Base-by-base conservation (phyloP, 164 flowering plant species). In the Kingdonia uniflora region DNA sequence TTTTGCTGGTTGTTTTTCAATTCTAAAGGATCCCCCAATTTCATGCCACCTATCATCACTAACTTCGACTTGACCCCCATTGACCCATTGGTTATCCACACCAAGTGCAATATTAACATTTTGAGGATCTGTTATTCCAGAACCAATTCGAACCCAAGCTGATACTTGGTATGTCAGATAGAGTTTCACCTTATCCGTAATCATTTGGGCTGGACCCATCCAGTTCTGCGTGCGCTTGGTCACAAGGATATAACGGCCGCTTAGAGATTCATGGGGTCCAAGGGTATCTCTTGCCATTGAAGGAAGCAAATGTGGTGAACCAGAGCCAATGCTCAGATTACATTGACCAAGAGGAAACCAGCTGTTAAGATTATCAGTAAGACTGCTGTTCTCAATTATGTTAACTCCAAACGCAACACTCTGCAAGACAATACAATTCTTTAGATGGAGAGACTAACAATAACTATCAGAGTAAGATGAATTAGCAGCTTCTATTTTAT, bases 141-240 rank as follows among this genome's bases (percentile, higher is more conserved):
- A 54, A 38, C 87, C 79, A 55, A 82, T 58, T 37, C 74, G 72
- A 42, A 92, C 89, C 99, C 99, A 92, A 45, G 91, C 96, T 54
- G 95, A 80, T 16, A 92, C 82, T 74, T 92, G 99, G 58, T 92
- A 92, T 57, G 99, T 92, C 73, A 86, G 47, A 54, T 59, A 84
- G 55, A 82, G 79, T 45, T 82, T 75, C 60, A 92, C n/a, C 55
- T 74, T 81, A 26, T 86, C 99, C 8, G 95, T 84, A 58, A 92
- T 81, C 65, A 75, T 84, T 74, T 92, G 99, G 65, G 95, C 88
- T 42, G 99, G 99, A 37, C 99, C 99, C 89, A 82, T 84, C 99
- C 99, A 92, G 25, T 73, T 78, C 53, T 92, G 83, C 16, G 83
- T 82, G 41, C 99, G 91, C n/a, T 86, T 84, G 6, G 76, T 79